phyloP scores from a whole-genome alignment of 805 yeast genomes.

The Wickerhamomyces strasburgensis region DNA sequence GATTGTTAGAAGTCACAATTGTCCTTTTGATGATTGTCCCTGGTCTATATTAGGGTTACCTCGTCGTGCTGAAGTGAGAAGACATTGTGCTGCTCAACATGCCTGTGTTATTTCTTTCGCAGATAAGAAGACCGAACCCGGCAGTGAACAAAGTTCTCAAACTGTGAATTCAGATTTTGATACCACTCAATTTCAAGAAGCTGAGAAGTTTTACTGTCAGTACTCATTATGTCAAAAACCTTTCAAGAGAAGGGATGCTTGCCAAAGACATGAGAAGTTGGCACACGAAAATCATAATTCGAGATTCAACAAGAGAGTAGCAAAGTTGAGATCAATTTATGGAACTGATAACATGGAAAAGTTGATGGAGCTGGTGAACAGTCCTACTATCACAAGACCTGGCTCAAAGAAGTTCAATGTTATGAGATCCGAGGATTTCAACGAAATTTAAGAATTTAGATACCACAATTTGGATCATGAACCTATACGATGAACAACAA shows the following conservation, averaged over 20 bases:
- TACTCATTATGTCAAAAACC: constrained; percentile 38
- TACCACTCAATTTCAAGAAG: neutral
- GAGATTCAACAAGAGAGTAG: constrained; percentile 34
- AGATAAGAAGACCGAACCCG: neutral
- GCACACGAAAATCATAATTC: constrained; percentile 41
- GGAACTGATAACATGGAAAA: constrained; percentile 5
- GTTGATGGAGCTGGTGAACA: constrained; percentile 2
- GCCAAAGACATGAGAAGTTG: constrained; percentile 45
- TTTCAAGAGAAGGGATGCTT: constrained; percentile 50
- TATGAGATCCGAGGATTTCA: too few relatives aligned
- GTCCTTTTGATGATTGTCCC: constrained; percentile 42
- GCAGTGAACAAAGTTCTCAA: too few relatives aligned
- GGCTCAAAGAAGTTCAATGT: too few relatives aligned
- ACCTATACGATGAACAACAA: too few relatives aligned
- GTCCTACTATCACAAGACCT: neutral
- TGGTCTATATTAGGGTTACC: constrained; percentile 47
- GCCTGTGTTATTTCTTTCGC: constrained; percentile 5
- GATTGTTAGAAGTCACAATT: constrained; percentile 37
- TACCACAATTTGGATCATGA: too few relatives aligned
- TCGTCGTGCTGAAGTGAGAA: constrained; percentile 41
- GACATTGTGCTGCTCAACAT: constrained; percentile 49
- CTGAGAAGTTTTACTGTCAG: constrained; percentile 23
- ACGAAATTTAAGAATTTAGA: too few relatives aligned
- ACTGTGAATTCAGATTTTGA: neutral
- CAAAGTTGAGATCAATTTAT: constrained; percentile 5